Percentiles rank a stretch among this genome's conserved stretches.
phyloP scores from a whole-genome alignment of 371 early-diverging fungal genomes.

The Mucor lusitanicus region DNA sequence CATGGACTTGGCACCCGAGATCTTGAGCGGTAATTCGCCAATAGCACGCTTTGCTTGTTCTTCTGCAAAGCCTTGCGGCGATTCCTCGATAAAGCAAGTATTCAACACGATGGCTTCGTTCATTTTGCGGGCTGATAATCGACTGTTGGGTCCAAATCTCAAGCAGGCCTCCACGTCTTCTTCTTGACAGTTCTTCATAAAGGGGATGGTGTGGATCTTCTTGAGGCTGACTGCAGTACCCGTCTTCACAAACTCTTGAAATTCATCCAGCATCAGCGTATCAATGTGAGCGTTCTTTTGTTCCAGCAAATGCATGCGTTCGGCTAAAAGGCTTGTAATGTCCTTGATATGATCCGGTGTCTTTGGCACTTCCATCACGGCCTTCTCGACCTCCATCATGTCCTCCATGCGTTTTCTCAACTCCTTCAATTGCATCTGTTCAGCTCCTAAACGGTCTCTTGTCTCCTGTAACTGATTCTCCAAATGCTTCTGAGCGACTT shows the following conservation, averaged over 20 bases:
- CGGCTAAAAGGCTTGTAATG: slow-evolving; percentile 13
- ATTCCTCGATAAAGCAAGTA: slow-evolving; percentile 74
- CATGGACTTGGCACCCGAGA: slow-evolving; percentile 59
- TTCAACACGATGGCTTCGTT: slow-evolving; percentile 88
- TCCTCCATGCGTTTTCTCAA: slow-evolving; percentile 72
- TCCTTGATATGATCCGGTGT: slow-evolving; percentile 24
- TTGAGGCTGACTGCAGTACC: slow-evolving; percentile 61
- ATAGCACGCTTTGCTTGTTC: slow-evolving; percentile 61
- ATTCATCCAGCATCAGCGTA: slow-evolving; percentile 72
- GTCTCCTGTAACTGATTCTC: slow-evolving; percentile 71
- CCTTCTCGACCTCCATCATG: slow-evolving; percentile 33
- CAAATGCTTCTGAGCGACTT: slow-evolving; percentile 59
- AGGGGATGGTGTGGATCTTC: slow-evolving; percentile 76
- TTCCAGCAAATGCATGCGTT: slow-evolving; percentile 5
- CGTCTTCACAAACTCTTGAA: slow-evolving; percentile 75
- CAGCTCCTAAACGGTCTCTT: slow-evolving; percentile 66
- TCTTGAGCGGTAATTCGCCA: slow-evolving; percentile 51
- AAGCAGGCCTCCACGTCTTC: slow-evolving; percentile 92
- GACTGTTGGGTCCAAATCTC: slow-evolving; percentile 83
- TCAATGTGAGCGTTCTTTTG: slow-evolving; percentile 54
- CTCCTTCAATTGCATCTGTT: slow-evolving; percentile 79
- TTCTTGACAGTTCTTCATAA: slow-evolving; percentile 80
- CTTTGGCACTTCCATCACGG: slow-evolving; percentile 5
- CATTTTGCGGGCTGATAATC: slow-evolving; percentile 81
- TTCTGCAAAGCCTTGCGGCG: slow-evolving; percentile 70